Percentiles rank a stretch among this genome's conserved stretches.
Conservation (phyloP, 352 stramenopile species). For the Pythium diclinum region DNA sequence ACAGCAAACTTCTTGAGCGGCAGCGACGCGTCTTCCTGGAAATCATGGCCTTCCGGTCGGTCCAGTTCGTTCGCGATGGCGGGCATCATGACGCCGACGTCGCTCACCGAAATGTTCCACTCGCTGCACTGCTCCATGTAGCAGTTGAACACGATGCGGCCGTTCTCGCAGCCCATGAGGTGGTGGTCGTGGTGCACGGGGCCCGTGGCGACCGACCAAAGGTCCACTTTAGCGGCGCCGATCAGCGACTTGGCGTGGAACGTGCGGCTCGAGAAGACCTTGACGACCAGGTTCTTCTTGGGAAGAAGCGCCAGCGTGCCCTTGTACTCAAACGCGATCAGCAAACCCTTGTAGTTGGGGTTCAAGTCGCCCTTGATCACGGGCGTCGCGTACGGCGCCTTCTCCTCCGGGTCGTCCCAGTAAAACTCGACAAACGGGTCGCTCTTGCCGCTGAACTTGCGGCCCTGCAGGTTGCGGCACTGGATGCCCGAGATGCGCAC, state of each 20-base stretch:
- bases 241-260: constrained; percentile 80
- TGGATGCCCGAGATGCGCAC: constrained; percentile 86
- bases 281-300: constrained; percentile 63
- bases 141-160: constrained; percentile 87
- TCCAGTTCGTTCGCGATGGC: constrained; percentile 87
- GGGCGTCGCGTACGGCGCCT: constrained; percentile 69
- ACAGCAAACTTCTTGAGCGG: constrained; percentile 88
- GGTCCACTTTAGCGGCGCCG: constrained; percentile 68
- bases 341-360: constrained; percentile 84
- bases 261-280: constrained; percentile 81
- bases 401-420: constrained; percentile 75
- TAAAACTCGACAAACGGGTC: constrained; percentile 88
- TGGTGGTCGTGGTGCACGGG: constrained; percentile 88
- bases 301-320: constrained; percentile 49
- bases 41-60: constrained; percentile 85
- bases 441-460: constrained; percentile 79
- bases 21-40: constrained; percentile 85
- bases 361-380: constrained; percentile 87
- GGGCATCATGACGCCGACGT: constrained; percentile 88
- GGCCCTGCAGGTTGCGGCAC: constrained; percentile 80
- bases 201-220: constrained; percentile 80
- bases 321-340: constrained; percentile 88
- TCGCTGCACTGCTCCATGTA: constrained; percentile 91
- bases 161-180: constrained; percentile 81
- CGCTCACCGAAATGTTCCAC: constrained; percentile 87